phyloP scores from a whole-genome alignment of 1,284 basidiomycete species.

The Malassezia equina region DNA sequence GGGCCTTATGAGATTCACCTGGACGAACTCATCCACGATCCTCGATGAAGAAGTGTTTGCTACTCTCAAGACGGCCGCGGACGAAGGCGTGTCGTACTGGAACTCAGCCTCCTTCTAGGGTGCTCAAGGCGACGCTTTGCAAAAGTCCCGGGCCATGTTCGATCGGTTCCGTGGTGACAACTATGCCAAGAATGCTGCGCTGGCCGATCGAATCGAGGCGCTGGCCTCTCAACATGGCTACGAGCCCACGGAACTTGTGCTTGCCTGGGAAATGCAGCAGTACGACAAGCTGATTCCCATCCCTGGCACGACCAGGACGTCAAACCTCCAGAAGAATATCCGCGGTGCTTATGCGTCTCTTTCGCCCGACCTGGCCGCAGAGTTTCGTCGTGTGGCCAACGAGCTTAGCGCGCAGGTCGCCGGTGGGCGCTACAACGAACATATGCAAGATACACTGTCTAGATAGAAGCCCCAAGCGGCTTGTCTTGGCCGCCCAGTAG shows the following conservation, averaged over 20 bases:
- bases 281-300: constrained; percentile 54
- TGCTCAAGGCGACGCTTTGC: constrained; percentile 21
- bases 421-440: constrained; percentile 2
- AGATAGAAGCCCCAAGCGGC: neutral
- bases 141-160: constrained; percentile 23
- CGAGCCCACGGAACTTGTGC: constrained; percentile 55
- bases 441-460: neutral
- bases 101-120: constrained; percentile 53
- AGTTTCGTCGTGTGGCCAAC: neutral
- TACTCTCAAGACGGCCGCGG: constrained; percentile 56
- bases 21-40: constrained; percentile 38
- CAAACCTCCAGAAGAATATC: neutral
- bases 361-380: neutral
- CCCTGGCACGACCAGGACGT: constrained; percentile 51
- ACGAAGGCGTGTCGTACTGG: constrained; percentile 54
- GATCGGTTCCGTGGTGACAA: constrained; percentile 45
- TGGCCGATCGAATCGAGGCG: constrained; percentile 52
- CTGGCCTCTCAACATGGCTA: constrained; percentile 33
- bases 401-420: neutral
- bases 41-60: constrained; percentile 57
- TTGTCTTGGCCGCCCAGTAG: constrained; percentile 3
- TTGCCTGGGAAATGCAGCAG: constrained; percentile 56
- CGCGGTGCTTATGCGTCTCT: neutral
- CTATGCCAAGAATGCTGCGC: constrained; percentile 56
- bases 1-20: constrained; percentile 34